These are phyloP conservation scores for Jacaranda copaia DNA, from an alignment of 257 asterid genomes.

Conservation along the genomic window DNA sequence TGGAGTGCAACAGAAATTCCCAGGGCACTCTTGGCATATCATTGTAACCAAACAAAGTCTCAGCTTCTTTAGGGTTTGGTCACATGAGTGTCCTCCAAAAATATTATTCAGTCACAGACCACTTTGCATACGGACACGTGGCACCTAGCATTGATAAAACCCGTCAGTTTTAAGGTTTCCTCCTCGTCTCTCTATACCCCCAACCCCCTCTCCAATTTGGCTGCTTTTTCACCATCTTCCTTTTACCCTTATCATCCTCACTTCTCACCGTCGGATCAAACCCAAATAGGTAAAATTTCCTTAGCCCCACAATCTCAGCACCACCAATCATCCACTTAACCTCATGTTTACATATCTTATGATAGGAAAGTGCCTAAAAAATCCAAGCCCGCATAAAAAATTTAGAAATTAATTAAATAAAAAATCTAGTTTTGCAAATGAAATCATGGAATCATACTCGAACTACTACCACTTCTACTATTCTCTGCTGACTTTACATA, in stretches of 20 bases:
- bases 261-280: conserved; percentile 19
- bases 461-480: conserved; percentile 25
- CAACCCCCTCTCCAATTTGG: not conserved
- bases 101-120: conserved; percentile 30
- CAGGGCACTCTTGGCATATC: not conserved
- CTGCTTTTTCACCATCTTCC: not conserved
- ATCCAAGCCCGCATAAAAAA: not conserved
- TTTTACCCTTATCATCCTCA: not conserved
- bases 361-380: conserved; percentile 4
- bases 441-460: conserved; percentile 31
- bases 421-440: conserved; percentile 9
- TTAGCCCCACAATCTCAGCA: not conserved
- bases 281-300: not conserved
- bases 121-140: conserved; percentile 46
- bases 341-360: conserved; percentile 18
- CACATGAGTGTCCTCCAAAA: conserved; percentile 28
- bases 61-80: conserved; percentile 34
- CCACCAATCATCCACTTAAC: not conserved
- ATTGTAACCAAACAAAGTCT: conserved; percentile 7
- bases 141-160: conserved; percentile 40
- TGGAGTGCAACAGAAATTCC: not conserved
- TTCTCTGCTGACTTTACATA: conserved; percentile 41
- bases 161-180: conserved; percentile 49
- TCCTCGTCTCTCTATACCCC: conserved; percentile 14
- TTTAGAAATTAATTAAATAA: not conserved